Evolutionary conservation across 345 rosid species (phyloP).

Genomic region (Stellera chamaejasme): DNA sequence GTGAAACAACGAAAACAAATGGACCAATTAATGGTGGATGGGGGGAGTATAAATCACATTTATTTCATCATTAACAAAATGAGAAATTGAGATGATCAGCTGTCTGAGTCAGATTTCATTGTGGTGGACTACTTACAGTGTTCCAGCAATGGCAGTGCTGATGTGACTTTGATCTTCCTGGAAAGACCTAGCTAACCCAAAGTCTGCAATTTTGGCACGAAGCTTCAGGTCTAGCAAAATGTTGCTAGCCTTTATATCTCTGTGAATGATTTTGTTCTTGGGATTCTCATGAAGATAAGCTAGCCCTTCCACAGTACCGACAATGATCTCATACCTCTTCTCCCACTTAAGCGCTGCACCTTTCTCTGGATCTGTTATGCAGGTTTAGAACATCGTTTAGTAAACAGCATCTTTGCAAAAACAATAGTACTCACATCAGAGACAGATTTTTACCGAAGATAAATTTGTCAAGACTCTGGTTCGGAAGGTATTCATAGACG

Average conservation of each 20-base stretch:
- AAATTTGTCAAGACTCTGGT: constrained; percentile 81
- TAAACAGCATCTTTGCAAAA: not conserved
- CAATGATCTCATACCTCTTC: constrained; percentile 46
- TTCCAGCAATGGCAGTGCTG: constrained; percentile 97
- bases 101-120: not conserved
- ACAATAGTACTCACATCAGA: not conserved
- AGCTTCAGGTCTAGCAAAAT: constrained; percentile 68
- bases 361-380: constrained; percentile 45
- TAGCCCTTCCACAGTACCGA: constrained; percentile 86
- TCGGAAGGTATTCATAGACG: constrained; percentile 73
- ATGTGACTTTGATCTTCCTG: constrained; percentile 90
- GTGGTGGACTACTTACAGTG: constrained; percentile 46
- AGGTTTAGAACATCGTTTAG: too few species aligned
- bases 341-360: constrained; percentile 67
- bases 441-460: constrained; percentile 45
- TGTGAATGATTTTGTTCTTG: constrained; percentile 60
- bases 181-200: constrained; percentile 92
- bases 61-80: too few species aligned
- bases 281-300: constrained; percentile 79
- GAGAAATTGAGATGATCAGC: not conserved
- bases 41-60: too few species aligned
- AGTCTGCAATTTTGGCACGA: constrained; percentile 92
- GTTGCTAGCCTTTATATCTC: constrained; percentile 90
- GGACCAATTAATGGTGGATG: too few species aligned
- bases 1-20: too few species aligned